Conservation (phyloP, 2,329 filamentous ascomycete genomes). For the Acarospora socialis region DNA sequence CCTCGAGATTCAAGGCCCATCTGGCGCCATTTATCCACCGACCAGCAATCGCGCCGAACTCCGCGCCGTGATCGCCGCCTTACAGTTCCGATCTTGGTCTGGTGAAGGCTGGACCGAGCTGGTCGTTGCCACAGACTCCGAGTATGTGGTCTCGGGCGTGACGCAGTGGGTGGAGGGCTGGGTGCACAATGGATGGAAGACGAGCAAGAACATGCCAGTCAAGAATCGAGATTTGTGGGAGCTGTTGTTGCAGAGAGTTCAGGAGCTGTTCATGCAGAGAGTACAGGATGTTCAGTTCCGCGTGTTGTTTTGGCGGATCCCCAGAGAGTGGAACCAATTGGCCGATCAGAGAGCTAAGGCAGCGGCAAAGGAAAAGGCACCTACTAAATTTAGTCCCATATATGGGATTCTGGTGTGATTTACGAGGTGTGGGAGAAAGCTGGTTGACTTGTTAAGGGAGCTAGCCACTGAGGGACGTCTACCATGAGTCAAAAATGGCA, state of each 20-base stretch:
- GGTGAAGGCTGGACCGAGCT: conserved; percentile 29
- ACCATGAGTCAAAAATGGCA: too few species aligned
- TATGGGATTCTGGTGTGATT: too few species aligned
- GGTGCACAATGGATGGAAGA: conserved; percentile 34
- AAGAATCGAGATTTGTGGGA: conserved; percentile 40
- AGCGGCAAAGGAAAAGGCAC: too few species aligned
- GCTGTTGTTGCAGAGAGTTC: conserved; percentile 6
- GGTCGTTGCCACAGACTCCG: conserved; percentile 41
- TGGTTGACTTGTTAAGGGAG: too few species aligned
- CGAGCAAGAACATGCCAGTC: conserved; percentile 20
- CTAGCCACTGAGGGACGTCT: too few species aligned
- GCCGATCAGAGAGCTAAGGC: conserved; percentile 30
- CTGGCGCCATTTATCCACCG: conserved; percentile 23
- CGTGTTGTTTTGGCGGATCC: conserved; percentile 37
- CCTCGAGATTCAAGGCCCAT: conserved; percentile 32
- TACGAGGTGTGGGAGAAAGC: too few species aligned
- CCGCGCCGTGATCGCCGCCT: conserved; percentile 38
- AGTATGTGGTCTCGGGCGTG: conserved; percentile 34
- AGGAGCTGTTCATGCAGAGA: conserved; percentile 30
- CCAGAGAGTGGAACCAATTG: conserved; percentile 27
- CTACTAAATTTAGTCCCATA: too few species aligned
- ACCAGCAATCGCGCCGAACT: conserved; percentile 43
- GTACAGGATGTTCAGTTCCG: conserved; percentile 22
- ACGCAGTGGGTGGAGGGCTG: conserved; percentile 32
- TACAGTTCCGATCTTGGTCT: conserved; percentile 32